phyloP scores from a whole-genome alignment of 2,329 filamentous ascomycete genomes.

The Cladosporium cucumerinum region DNA sequence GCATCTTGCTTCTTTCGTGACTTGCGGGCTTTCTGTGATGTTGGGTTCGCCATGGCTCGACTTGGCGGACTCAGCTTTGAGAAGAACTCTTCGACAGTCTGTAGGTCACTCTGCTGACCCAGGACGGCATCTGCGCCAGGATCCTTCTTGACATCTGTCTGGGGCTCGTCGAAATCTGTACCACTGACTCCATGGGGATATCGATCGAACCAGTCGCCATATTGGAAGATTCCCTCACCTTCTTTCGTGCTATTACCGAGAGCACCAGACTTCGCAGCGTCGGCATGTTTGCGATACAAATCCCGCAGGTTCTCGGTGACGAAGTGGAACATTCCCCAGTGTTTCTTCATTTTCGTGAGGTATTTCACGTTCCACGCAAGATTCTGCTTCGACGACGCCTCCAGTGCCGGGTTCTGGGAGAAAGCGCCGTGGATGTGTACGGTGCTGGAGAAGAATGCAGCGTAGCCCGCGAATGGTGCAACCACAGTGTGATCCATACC shows the following conservation, averaged over 20 bases:
- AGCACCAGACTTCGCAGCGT: slow-evolving; percentile 67
- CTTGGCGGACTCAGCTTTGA: slow-evolving; percentile 67
- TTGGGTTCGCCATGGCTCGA: slow-evolving; percentile 32
- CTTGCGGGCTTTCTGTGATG: slow-evolving; percentile 50
- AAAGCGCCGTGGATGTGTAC: slow-evolving; percentile 94
- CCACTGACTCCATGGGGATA: slow-evolving; percentile 90
- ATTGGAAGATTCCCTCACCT: slow-evolving; percentile 73
- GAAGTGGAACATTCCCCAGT: slow-evolving; percentile 98
- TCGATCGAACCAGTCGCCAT: slow-evolving; percentile 94
- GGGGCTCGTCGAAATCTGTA: slow-evolving; percentile 75
- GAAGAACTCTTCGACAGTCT: slow-evolving; percentile 93
- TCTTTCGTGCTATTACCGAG: slow-evolving; percentile 40
- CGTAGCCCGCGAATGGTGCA: slow-evolving; percentile 92
- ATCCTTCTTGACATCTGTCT: slow-evolving; percentile 63
- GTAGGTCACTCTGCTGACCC: slow-evolving; percentile 83
- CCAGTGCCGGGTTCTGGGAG: slow-evolving; percentile 73
- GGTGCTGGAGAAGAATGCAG: slow-evolving; percentile 86
- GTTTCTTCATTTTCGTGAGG: slow-evolving; percentile 89
- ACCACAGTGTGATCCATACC: slow-evolving; percentile 76
- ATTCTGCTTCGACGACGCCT: slow-evolving; percentile 76
- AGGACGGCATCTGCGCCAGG: slow-evolving; percentile 82
- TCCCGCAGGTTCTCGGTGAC: slow-evolving; percentile 91
- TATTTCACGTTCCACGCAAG: slow-evolving; percentile 86
- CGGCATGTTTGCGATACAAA: slow-evolving; percentile 79
- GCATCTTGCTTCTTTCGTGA: slow-evolving; percentile 30